A percentile compares a stretch with the other conserved stretches of the same genome.
Conservation (phyloP, 2,329 filamentous ascomycete genomes). For the Aspergillus sp. region DNA sequence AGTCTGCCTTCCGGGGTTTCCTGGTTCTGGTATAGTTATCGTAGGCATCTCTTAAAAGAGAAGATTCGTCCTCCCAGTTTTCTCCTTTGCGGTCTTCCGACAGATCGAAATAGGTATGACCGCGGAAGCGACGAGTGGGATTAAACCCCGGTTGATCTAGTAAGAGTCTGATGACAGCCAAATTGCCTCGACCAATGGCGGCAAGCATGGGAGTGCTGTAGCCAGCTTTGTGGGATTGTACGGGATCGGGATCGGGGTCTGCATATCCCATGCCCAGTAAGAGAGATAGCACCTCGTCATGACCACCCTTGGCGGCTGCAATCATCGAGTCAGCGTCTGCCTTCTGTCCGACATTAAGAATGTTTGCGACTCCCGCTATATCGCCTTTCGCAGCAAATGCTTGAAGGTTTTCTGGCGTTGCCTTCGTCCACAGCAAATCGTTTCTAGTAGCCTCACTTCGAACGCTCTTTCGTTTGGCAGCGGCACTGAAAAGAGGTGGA, state of each 20-base stretch:
- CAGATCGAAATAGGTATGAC: constrained; percentile 81
- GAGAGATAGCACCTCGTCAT: constrained; percentile 80
- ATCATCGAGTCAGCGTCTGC: constrained; percentile 83
- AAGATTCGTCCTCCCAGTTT: constrained; percentile 83
- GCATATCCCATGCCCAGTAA: constrained; percentile 64
- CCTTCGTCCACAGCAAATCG: constrained; percentile 46
- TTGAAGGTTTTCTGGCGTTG: constrained; percentile 46
- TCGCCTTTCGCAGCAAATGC: constrained; percentile 48
- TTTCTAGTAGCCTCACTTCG: constrained; percentile 47
- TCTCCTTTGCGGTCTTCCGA: constrained; percentile 77
- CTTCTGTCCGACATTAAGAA: constrained; percentile 47
- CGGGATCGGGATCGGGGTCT: constrained; percentile 64
- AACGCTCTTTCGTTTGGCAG: constrained; percentile 40
- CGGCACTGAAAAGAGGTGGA: constrained; percentile 30
- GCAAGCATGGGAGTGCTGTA: constrained; percentile 89
- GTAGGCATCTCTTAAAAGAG: constrained; percentile 66
- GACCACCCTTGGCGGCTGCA: constrained; percentile 85
- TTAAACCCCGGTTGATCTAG: constrained; percentile 76
- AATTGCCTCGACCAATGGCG: constrained; percentile 82
- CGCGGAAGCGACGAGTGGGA: constrained; percentile 69
- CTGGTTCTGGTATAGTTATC: constrained; percentile 31
- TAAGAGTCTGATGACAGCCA: constrained; percentile 77
- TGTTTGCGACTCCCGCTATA: constrained; percentile 44
- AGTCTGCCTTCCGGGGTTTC: constrained; percentile 29
- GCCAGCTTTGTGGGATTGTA: constrained; percentile 57